These are phyloP conservation scores for Talaromyces sp. DNA, from an alignment of 2,329 filamentous ascomycete genomes.

Conservation along the genomic window DNA sequence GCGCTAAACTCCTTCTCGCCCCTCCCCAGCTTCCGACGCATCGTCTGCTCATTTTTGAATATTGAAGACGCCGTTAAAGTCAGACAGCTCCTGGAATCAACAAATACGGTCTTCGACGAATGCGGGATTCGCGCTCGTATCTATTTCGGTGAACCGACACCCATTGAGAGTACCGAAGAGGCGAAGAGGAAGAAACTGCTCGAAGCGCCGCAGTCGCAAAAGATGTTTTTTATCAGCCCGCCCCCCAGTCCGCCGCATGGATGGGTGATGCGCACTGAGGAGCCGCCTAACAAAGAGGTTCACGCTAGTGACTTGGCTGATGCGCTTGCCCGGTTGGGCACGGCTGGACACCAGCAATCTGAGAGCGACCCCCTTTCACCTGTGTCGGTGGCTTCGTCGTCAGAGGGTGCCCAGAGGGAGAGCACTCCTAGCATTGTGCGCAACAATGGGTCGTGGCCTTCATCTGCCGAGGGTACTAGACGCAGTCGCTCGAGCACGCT, in stretches of 20 bases:
- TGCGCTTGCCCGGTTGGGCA: slow-evolving; percentile 53
- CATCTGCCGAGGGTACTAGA: slow-evolving; percentile 25
- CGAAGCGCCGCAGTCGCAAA: slow-evolving; percentile 56
- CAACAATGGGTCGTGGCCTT: slow-evolving; percentile 23
- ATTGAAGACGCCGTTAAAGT: slow-evolving; percentile 42
- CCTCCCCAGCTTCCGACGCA: slow-evolving; percentile 49
- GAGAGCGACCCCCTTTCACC: slow-evolving; percentile 33
- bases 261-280: slow-evolving; percentile 62
- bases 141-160: slow-evolving; percentile 55
- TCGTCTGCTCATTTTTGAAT: slow-evolving; percentile 49
- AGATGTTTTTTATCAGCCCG: slow-evolving; percentile 65
- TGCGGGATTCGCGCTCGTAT: slow-evolving; percentile 37
- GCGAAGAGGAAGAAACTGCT: slow-evolving; percentile 45
- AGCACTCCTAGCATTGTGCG: slow-evolving; percentile 6
- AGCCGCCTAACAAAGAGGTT: slow-evolving; percentile 63
- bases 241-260: slow-evolving; percentile 63
- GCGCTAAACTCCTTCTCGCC: slow-evolving; percentile 52
- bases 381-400: slow-evolving; percentile 29
- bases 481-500: slow-evolving; percentile 56
- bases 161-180: slow-evolving; percentile 38
- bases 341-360: slow-evolving; percentile 14
- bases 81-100: slow-evolving; percentile 41
- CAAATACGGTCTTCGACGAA: slow-evolving; percentile 10
- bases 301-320: slow-evolving; percentile 60
- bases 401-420: neutral